Evolutionary conservation across 1,139 yeast genomes (phyloP).

Genomic region (Pichia sp.): DNA sequence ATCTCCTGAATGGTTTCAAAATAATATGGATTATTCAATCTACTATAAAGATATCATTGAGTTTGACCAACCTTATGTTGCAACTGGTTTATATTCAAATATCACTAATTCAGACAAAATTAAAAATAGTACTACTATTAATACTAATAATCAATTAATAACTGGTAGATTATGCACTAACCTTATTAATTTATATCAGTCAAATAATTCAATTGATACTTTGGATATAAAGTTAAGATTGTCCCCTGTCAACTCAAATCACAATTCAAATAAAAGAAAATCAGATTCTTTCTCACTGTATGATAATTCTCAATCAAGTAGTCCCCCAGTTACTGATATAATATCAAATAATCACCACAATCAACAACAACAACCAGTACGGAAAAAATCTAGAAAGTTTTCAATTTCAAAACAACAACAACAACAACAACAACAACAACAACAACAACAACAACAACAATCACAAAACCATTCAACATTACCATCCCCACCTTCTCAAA

Average conservation of each 20-base stretch:
- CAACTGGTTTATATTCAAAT: slow-evolving; percentile 57
- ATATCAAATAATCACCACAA: not conserved
- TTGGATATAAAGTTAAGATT: slow-evolving; percentile 60
- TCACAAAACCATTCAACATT: not conserved
- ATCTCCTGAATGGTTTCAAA: slow-evolving; percentile 53
- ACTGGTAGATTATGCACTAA: slow-evolving; percentile 72
- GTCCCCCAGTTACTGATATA: slow-evolving; percentile 9
- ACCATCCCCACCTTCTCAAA: not conserved
- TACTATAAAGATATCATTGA: slow-evolving; percentile 70
- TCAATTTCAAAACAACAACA: not conserved
- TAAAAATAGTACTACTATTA: not conserved
- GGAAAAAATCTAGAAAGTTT: slow-evolving; percentile 11
- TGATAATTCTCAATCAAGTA: slow-evolving; percentile 6
- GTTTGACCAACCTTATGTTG: slow-evolving; percentile 71
- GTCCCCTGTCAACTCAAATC: slow-evolving; percentile 30
- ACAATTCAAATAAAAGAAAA: slow-evolving; percentile 1
- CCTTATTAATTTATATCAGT: slow-evolving; percentile 41
- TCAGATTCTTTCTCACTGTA: slow-evolving; percentile 1
- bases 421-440: slow-evolving; percentile 2
- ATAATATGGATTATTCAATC: slow-evolving; percentile 53
- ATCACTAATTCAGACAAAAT: slow-evolving; percentile 17
- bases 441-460: slow-evolving; percentile 3
- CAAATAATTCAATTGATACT: slow-evolving; percentile 43
- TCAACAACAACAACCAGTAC: slow-evolving; percentile 8
- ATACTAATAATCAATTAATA: slow-evolving; percentile 32